These are phyloP conservation scores for Camellia lanceoleosa DNA, from an alignment of 148 eudicot genomes.

Conservation along the genomic window DNA sequence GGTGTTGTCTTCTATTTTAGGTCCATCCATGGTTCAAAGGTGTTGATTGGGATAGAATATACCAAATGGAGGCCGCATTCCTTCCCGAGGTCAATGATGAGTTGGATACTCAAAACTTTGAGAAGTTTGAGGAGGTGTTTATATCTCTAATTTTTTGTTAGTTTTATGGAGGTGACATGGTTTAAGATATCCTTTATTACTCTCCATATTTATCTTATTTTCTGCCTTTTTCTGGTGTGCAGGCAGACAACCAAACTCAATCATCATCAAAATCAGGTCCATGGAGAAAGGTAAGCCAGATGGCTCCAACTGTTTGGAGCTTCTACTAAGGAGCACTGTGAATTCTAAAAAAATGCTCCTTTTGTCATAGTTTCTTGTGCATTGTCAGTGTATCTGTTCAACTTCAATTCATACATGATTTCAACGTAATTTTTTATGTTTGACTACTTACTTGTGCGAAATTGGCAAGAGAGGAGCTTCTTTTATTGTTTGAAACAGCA, in stretches of 20 bases:
- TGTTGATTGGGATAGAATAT: conserved; percentile 79
- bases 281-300: conserved; percentile 78
- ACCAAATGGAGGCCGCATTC: conserved; percentile 94
- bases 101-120: conserved; percentile 93
- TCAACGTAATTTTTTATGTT: background rate
- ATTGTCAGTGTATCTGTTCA: background rate
- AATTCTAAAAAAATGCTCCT: background rate
- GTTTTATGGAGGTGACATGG: conserved; percentile 1
- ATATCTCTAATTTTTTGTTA: background rate
- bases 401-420: conserved; percentile 9
- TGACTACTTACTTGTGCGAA: background rate
- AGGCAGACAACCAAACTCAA: conserved; percentile 54
- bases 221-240: conserved; percentile 16
- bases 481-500: background rate
- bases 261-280: conserved; percentile 77
- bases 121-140: conserved; percentile 90
- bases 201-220: conserved; percentile 7
- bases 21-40: conserved; percentile 80
- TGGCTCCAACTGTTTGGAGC: background rate
- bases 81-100: conserved; percentile 95
- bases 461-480: background rate
- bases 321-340: background rate
- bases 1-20: conserved; percentile 31
- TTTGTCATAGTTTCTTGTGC: background rate
- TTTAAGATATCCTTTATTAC: background rate